Base-by-base conservation (phyloP, 2,329 filamentous ascomycete genomes). In the Alternaria rosae region DNA sequence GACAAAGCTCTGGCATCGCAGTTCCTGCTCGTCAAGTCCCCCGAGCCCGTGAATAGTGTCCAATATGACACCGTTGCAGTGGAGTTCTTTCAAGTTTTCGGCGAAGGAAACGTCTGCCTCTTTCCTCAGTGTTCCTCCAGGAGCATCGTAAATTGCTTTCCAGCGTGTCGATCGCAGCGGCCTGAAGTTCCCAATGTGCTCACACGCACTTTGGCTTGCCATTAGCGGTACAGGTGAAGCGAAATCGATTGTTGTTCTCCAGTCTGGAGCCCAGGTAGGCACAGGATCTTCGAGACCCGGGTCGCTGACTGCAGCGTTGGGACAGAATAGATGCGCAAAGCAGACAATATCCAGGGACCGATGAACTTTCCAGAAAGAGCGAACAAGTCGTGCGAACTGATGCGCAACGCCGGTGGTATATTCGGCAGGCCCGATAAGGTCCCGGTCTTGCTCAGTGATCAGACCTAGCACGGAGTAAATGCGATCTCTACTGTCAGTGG, bases 201-300 rank as follows among this genome's bases (percentile, higher is more conserved):
- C 51, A 26, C 62, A 76, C 11, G 73, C 68, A 50, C 70, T 75
- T 51, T 77, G 75, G 30, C 73, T 76, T n/a, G 69, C 75, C 72
- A 76, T 76, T 10, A 77, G 61, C 25, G 75, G 75, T 8, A 77
- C 73, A n/a, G 75, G 74, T 13, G 72, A 75, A 44, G 70, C 69
- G 45, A 67, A 74, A 12, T 74, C 69, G 44, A 70, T 70, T 5
- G 65, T 63, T 3, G 65, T 65, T 23, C 74, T 57, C 72, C 74
- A 77, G 43, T 76, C 74, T 4, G 75, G 75, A 9, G 65, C 60
- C 74, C 73, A 76, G 3, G 66, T 72, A 6, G 75, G 72, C 2
- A 67, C 59, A 6, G 64, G 64, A n/a, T 61, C 11, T 4, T 68
- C 42, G 9, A 35, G 3, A 2, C 65, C 69, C 1, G 59, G 53